These are phyloP conservation scores for Letharia lupina DNA, from an alignment of 495 filamentous ascomycete species.

Conservation along the genomic window DNA sequence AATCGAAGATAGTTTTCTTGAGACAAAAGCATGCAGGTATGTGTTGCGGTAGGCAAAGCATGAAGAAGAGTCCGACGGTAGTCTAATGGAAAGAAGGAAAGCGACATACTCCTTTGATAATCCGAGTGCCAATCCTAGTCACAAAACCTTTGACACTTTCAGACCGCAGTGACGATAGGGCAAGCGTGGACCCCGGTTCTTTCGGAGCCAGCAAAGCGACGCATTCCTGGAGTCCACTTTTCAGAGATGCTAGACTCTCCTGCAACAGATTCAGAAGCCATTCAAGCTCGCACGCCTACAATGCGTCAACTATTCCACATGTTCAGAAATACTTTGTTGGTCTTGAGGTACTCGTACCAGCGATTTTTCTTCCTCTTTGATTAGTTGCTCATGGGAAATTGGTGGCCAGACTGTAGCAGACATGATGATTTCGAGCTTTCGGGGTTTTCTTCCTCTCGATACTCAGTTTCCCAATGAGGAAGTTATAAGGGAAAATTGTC, in stretches of 20 bases:
- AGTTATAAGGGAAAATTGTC: neutral
- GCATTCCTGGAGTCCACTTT: constrained; percentile 83
- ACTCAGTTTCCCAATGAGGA: neutral
- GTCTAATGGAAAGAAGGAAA: constrained; percentile 5
- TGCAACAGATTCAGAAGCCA: constrained; percentile 80
- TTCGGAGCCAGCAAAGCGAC: constrained; percentile 69
- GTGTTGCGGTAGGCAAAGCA: neutral
- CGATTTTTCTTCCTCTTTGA: constrained; percentile 57
- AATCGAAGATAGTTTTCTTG: neutral
- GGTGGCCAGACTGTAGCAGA: constrained; percentile 44
- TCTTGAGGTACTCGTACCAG: constrained; percentile 41
- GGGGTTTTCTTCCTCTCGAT: neutral
- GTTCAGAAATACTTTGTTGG: neutral
- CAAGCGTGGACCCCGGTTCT: constrained; percentile 78
- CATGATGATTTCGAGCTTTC: constrained; percentile 11
- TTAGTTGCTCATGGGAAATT: constrained; percentile 53
- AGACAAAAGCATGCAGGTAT: neutral
- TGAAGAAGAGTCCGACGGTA: neutral
- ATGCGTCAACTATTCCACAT: constrained; percentile 20
- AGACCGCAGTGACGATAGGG: constrained; percentile 74
- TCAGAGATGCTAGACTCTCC: constrained; percentile 66
- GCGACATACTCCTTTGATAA: constrained; percentile 63
- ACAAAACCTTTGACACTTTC: constrained; percentile 88
- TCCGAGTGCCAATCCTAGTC: constrained; percentile 66
- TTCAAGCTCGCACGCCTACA: constrained; percentile 65